Conservation (phyloP, 345 rosid genomes). For the Salix arbutifolia region DNA sequence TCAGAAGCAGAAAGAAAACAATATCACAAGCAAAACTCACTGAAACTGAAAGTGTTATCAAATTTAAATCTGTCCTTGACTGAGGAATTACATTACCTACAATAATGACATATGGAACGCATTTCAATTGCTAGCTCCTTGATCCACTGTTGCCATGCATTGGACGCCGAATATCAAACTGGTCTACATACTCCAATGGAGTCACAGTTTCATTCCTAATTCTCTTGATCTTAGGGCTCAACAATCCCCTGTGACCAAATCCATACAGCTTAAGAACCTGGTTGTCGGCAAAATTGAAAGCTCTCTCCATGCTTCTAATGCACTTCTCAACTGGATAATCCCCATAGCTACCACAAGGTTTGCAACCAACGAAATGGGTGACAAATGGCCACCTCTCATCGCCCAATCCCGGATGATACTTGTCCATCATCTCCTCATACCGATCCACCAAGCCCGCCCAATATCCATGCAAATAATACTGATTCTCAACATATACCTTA, state of each 20-base stretch:
- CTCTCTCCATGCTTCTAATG: conserved; percentile 90
- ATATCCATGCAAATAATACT: conserved; percentile 85
- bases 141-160: conserved; percentile 26
- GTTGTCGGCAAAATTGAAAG: conserved; percentile 88
- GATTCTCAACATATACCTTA: conserved; percentile 81
- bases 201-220: conserved; percentile 69
- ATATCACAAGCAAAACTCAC: conserved; percentile 25
- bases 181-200: conserved; percentile 65
- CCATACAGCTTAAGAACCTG: conserved; percentile 89
- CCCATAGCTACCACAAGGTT: conserved; percentile 95
- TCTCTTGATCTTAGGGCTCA: conserved; percentile 91
- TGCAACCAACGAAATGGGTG: conserved; percentile 91
- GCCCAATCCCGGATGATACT: conserved; percentile 90
- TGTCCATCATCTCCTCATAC: conserved; percentile 94
- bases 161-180: conserved; percentile 69
- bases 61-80: conserved; percentile 26
- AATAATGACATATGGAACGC: conserved; percentile 32
- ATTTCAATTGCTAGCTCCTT: conserved; percentile 31
- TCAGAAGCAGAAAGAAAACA: conserved; percentile 22
- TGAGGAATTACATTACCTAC: conserved; percentile 39
- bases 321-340: conserved; percentile 90
- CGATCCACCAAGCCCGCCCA: conserved; percentile 89
- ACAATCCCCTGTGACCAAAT: conserved; percentile 80
- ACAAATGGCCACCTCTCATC: conserved; percentile 98
- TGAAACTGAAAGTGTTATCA: conserved; percentile 19